Percentiles rank a stretch among this genome's conserved stretches.
These are phyloP conservation scores for Trypanosoma mega DNA, from an alignment of 208 protist species.

Conservation along the genomic window DNA sequence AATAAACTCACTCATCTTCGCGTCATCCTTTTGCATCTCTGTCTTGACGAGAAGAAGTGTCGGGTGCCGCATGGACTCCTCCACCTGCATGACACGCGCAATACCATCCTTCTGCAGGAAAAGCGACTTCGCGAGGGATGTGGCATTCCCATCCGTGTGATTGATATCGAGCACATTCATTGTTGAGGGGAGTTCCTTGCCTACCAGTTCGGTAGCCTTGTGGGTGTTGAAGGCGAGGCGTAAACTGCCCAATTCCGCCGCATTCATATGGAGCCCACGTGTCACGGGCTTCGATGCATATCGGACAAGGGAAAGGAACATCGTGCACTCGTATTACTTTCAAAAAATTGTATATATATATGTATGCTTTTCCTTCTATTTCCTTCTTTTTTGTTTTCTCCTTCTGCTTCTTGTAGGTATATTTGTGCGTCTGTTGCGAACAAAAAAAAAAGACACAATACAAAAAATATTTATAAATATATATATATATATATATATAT, in stretches of 20 bases:
- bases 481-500: not conserved
- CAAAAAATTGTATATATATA: no score
- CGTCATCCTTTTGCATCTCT: slow-evolving; percentile 22
- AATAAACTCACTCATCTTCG: slow-evolving; percentile 20
- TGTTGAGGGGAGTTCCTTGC: slow-evolving; percentile 19
- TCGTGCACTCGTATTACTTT: no score
- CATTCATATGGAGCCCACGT: no score
- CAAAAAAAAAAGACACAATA: slow-evolving; percentile 23
- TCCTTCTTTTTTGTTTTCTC: no score
- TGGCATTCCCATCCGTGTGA: slow-evolving; percentile 3
- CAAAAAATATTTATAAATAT: slow-evolving; percentile 11
- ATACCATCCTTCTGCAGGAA: slow-evolving; percentile 4
- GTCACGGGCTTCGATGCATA: no score
- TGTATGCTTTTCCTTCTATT: no score
- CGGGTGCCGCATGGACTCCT: not conserved
- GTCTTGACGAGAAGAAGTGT: slow-evolving; percentile 20
- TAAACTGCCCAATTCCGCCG: not conserved
- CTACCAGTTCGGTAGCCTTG: slow-evolving; percentile 3
- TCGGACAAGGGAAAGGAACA: no score
- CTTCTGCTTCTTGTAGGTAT: slow-evolving; percentile 2
- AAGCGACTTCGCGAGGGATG: slow-evolving; percentile 15
- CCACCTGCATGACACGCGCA: not conserved
- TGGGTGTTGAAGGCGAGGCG: slow-evolving; percentile 15
- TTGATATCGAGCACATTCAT: slow-evolving; percentile 25
- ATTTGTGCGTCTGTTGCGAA: not conserved